Evolutionary conservation across 192 early-diverging fungal species (phyloP).

Genomic region (Coemansia sp.): DNA sequence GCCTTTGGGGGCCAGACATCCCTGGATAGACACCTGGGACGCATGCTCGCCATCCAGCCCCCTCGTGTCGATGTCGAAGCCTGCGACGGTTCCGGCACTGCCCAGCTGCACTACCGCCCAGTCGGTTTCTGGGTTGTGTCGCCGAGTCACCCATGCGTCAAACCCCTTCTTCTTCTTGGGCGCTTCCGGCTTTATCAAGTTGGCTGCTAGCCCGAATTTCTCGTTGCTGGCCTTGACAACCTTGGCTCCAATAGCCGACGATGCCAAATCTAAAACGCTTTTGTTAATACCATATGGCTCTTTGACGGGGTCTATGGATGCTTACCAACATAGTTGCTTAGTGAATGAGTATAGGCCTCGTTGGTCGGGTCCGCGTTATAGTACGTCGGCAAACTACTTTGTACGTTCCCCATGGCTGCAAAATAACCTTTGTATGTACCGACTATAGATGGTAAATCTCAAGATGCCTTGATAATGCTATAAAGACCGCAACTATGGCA

Average conservation of each 20-base stretch:
- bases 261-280: conserved; percentile 61
- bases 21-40: conserved; percentile 77
- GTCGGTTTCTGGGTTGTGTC: conserved; percentile 81
- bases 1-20: conserved; percentile 36
- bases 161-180: conserved; percentile 5
- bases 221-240: conserved; percentile 82
- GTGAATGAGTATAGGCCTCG: conserved; percentile 37
- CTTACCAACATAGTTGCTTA: conserved; percentile 34
- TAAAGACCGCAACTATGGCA: too few species aligned
- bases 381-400: conserved; percentile 49
- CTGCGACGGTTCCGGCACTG: conserved; percentile 70
- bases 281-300: neutral
- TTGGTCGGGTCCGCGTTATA: conserved; percentile 53
- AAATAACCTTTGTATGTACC: too few species aligned
- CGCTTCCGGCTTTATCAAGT: conserved; percentile 60
- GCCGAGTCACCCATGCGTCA: conserved; percentile 91
- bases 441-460: too few species aligned
- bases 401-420: conserved; percentile 46
- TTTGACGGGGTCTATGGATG: neutral
- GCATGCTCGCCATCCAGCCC: conserved; percentile 89
- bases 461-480: too few species aligned
- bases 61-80: conserved; percentile 85
- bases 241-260: conserved; percentile 60
- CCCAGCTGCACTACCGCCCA: conserved; percentile 86
- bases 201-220: conserved; percentile 76